These are phyloP conservation scores for Brassica hybrid DNA, from an alignment of 441 rosid species.

Conservation along the genomic window DNA sequence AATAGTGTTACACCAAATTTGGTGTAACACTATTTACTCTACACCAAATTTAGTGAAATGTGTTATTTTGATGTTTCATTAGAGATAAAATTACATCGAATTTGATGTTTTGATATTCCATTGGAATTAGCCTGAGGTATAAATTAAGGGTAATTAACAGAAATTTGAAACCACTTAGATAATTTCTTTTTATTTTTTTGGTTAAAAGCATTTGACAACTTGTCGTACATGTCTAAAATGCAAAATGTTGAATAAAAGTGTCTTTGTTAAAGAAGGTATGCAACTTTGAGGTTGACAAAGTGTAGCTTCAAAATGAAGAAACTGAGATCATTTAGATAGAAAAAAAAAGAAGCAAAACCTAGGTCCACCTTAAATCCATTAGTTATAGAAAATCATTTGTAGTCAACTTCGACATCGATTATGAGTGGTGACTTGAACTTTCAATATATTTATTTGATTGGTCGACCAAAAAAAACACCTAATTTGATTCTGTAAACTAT, in stretches of 20 bases:
- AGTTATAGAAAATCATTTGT: constrained; percentile 19
- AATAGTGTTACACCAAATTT: no score
- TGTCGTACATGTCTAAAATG: constrained; percentile 1
- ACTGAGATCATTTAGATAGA: constrained; percentile 42
- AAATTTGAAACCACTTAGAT: constrained; percentile 20
- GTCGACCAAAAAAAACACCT: background rate
- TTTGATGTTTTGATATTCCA: no score
- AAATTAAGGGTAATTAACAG: background rate
- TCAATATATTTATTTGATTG: constrained; percentile 24
- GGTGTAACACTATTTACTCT: no score
- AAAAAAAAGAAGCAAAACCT: constrained; percentile 40
- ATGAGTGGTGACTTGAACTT: constrained; percentile 54
- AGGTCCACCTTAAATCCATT: constrained; percentile 29
- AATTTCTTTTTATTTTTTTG: background rate
- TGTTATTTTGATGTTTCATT: no score
- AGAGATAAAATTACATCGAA: no score
- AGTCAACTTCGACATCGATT: constrained; percentile 72
- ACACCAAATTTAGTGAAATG: no score
- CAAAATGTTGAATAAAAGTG: constrained; percentile 15
- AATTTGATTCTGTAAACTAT: constrained; percentile 27
- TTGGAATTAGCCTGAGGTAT: no score
- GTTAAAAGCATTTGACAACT: constrained; percentile 32
- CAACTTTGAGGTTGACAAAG: constrained; percentile 54
- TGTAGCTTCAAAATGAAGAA: constrained; percentile 62
- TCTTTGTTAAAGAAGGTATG: constrained; percentile 38